Percentiles rank a stretch among this genome's conserved stretches.
phyloP scores from a whole-genome alignment of 306 rosid genomes.

The Hippophae rhamnoides region DNA sequence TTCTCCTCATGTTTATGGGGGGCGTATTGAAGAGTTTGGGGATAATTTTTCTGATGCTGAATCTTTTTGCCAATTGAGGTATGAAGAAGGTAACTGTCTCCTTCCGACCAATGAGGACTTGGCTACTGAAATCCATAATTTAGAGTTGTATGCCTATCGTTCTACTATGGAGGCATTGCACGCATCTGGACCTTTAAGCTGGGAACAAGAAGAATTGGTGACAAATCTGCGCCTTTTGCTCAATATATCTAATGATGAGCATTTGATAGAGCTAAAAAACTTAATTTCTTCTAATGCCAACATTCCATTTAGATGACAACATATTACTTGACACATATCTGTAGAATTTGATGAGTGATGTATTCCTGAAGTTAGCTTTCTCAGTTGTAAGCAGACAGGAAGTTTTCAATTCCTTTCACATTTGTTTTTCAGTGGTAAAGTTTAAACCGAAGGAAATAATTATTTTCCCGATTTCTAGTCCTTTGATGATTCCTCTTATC shows the following conservation, averaged over 20 bases:
- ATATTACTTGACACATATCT: background rate
- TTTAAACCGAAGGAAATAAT: too few relatives aligned
- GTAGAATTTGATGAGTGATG: background rate
- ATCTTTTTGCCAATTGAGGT: conserved; percentile 33
- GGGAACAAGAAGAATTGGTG: conserved; percentile 77
- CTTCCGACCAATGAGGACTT: conserved; percentile 29
- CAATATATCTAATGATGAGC: conserved; percentile 82
- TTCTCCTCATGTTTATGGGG: conserved; percentile 34
- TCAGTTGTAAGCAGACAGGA: conserved; percentile 17
- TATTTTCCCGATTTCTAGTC: too few relatives aligned
- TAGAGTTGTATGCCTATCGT: conserved; percentile 66
- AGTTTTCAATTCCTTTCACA: background rate
- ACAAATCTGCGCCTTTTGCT: conserved; percentile 81
- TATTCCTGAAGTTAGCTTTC: background rate
- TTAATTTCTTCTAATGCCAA: conserved; percentile 33
- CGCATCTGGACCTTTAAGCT: conserved; percentile 83
- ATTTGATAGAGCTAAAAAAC: conserved; percentile 42
- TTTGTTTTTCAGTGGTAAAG: too few relatives aligned
- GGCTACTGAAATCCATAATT: conserved; percentile 47
- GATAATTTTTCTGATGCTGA: conserved; percentile 55
- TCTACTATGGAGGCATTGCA: conserved; percentile 52
- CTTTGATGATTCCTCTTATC: too few relatives aligned
- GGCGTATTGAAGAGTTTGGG: conserved; percentile 41
- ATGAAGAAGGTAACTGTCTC: conserved; percentile 31
- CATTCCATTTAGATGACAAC: conserved; percentile 16